Conservation (phyloP, 2,329 filamentous ascomycete species). For the Phialophora tarda region DNA sequence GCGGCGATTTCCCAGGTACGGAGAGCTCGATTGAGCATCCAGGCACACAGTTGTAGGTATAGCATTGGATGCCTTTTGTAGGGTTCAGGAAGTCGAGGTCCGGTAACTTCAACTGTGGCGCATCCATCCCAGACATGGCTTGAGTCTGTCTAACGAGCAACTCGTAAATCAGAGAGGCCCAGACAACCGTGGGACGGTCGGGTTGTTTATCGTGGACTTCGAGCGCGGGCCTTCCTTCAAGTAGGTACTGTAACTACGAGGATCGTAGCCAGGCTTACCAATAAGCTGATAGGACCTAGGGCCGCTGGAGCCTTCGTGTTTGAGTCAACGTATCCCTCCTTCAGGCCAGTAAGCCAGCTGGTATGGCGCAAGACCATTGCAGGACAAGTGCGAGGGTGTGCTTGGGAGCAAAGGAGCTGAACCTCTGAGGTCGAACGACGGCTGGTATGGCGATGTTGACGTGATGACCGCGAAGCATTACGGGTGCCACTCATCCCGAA, state of each 20-base stretch:
- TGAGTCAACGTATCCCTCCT: not conserved
- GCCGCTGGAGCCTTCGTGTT: not conserved
- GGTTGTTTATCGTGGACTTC: not conserved
- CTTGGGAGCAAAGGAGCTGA: not conserved
- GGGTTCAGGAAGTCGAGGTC: constrained; percentile 6
- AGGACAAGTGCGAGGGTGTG: too few relatives aligned
- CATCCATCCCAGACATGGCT: not conserved
- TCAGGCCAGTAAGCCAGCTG: not conserved
- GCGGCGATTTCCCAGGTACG: not conserved
- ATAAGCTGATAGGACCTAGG: not conserved
- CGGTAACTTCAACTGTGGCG: not conserved
- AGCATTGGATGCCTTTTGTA: not conserved
- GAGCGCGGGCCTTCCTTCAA: not conserved
- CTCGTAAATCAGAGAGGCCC: not conserved
- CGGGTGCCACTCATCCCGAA: not conserved
- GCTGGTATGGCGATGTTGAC: not conserved
- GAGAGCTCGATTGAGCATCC: constrained; percentile 2
- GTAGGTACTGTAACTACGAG: not conserved
- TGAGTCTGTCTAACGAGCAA: not conserved
- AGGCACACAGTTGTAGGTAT: constrained; percentile 1
- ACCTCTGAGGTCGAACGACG: not conserved
- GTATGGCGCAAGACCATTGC: not conserved
- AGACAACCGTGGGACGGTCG: not conserved
- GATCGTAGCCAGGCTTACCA: not conserved
- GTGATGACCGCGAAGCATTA: not conserved